phyloP scores from a whole-genome alignment of 345 rosid species.

The Sonneratia caseolaris region DNA sequence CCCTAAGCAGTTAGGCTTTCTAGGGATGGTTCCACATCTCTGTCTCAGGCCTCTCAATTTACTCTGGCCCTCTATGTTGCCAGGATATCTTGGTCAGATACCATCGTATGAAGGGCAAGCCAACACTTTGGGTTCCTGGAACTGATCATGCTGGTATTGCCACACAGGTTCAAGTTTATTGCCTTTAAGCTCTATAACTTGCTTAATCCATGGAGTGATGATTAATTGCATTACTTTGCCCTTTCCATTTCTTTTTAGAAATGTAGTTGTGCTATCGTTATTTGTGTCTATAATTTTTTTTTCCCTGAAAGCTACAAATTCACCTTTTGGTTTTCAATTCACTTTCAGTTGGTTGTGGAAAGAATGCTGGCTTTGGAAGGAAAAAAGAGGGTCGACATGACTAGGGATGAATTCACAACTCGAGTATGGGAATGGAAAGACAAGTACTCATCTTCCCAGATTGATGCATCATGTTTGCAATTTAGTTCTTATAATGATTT shows the following conservation, averaged over 20 bases:
- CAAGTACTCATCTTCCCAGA: slow-evolving; percentile 45
- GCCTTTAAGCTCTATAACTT: background rate
- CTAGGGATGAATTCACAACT: slow-evolving; percentile 80
- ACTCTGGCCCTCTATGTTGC: slow-evolving; percentile 16
- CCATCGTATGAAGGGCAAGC: slow-evolving; percentile 87
- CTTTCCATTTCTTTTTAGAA: background rate
- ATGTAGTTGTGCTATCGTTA: background rate
- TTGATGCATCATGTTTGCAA: background rate
- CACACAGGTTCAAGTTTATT: slow-evolving; percentile 58
- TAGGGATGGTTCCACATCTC: background rate
- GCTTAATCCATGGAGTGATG: background rate
- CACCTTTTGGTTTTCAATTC: slow-evolving; percentile 6
- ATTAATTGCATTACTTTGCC: background rate
- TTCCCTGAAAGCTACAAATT: background rate
- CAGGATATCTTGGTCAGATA: slow-evolving; percentile 90
- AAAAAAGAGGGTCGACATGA: slow-evolving; percentile 62
- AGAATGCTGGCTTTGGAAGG: slow-evolving; percentile 93
- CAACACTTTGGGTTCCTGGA: slow-evolving; percentile 97
- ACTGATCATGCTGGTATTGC: slow-evolving; percentile 99
- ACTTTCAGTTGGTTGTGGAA: slow-evolving; percentile 81
- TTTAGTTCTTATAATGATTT: background rate
- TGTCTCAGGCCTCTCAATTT: background rate
- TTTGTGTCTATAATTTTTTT: background rate
- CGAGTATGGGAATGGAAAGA: slow-evolving; percentile 98
- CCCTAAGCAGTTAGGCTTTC: background rate